Evolutionary conservation across 164 flowering plant genomes (phyloP).

Genomic region (Nymphaea colorata): DNA sequence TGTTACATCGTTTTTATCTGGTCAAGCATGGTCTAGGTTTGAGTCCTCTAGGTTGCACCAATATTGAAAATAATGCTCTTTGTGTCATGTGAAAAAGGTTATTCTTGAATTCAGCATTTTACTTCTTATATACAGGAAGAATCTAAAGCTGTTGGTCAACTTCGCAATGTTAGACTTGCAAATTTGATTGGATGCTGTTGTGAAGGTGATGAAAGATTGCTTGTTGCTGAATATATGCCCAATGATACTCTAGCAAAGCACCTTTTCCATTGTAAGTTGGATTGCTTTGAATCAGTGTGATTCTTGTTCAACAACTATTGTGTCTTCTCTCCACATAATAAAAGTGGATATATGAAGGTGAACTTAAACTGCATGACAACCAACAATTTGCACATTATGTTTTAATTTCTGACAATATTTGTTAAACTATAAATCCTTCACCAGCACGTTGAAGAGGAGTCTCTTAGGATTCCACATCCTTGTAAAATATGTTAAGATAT

Average conservation of each 20-base stretch:
- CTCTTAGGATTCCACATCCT: neutral
- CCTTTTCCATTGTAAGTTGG: slow-evolving; percentile 78
- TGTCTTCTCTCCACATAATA: neutral
- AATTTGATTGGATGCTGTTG: slow-evolving; percentile 87
- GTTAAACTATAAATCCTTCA: neutral
- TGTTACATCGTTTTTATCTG: too few relatives aligned
- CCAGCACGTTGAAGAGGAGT: neutral
- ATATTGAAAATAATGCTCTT: too few relatives aligned
- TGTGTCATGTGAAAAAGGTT: too few relatives aligned
- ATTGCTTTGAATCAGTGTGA: neutral
- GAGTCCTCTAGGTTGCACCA: too few relatives aligned
- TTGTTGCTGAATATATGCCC: slow-evolving; percentile 88
- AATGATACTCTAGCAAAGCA: slow-evolving; percentile 89
- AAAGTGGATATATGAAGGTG: neutral
- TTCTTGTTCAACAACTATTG: neutral
- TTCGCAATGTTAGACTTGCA: slow-evolving; percentile 64
- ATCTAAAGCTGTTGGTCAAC: slow-evolving; percentile 85
- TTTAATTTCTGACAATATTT: neutral
- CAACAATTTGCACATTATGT: neutral
- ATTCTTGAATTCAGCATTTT: neutral
- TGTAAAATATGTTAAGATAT: too few relatives aligned
- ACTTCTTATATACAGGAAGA: slow-evolving; percentile 47
- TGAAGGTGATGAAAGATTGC: slow-evolving; percentile 84
- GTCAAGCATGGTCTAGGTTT: too few relatives aligned
- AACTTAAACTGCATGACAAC: too few relatives aligned